Base-by-base conservation (phyloP, 148 eudicot species). In the Limonium bicolor region DNA sequence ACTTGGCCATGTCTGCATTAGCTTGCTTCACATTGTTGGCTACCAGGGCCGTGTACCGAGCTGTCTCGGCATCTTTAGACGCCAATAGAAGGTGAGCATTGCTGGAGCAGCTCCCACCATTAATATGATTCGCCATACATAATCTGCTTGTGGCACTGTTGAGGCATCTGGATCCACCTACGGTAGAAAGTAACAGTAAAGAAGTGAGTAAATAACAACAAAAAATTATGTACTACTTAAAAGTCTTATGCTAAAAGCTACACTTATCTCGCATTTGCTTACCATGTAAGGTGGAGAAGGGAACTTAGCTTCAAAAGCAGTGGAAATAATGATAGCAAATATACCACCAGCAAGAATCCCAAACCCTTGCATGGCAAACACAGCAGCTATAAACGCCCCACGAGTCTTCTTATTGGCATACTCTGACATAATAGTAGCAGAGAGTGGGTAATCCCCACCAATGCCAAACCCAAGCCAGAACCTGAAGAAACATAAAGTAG, bases 381-480 rank as follows among this genome's bases (percentile, higher is more conserved):
- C 86, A 0, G 80, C 80, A 0, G 80, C 77, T 5, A 78, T 70
- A 35, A 78, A 78, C 0, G 72, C 74, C 0, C 77, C 80, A 10
- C 86, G 73, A 1, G 86, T 78, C 58, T 59, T 73, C 49, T 78
- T 78, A 26, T 78, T 78, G 19, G 80, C 69, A 27, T 78, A 78
- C 59, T 78, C 77, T 0, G 80, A 70, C 86, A 78, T 73, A 29
- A 78, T 73, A 14, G 86, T 78, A 8, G 80, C 80, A 0, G 86
- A 78, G 4, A 78, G 72, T 0, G 77, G 80, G 44, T 78, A 78
- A 16, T 78, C 86, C 12, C 86, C 80, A 6, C 80, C 54, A 14
- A 33, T 50, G 12, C 84, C 84, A 52, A 77, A 60, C 15, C 84
- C 84, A 0, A 77, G 73, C 84, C 84, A 77, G 36, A 77, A 77